These are phyloP conservation scores for Juncus effusus DNA, from an alignment of 176 grass and related monocot genomes.

Conservation along the genomic window DNA sequence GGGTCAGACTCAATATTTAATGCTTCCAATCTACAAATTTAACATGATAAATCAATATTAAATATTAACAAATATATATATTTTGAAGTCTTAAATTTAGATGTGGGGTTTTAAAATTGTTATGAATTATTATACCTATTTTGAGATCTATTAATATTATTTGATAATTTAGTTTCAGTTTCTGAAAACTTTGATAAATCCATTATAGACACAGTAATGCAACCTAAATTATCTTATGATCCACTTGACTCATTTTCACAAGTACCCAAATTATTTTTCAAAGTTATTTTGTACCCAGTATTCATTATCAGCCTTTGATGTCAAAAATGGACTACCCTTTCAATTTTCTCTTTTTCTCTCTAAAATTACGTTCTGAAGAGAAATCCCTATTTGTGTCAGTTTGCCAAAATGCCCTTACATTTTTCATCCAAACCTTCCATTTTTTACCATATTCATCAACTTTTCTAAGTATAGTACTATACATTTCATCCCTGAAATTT, in stretches of 20 bases:
- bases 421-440: slow-evolving; percentile 34
- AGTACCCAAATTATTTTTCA: slow-evolving; percentile 22
- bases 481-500: slow-evolving; percentile 64
- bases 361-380: slow-evolving; percentile 44
- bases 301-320: slow-evolving; percentile 8
- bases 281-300: slow-evolving; percentile 14
- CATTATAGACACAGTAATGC: slow-evolving; percentile 49
- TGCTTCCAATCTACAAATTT: slow-evolving; percentile 46
- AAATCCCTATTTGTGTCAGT: slow-evolving; percentile 37
- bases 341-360: slow-evolving; percentile 67
- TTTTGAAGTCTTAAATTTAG: background rate
- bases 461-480: slow-evolving; percentile 46
- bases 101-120: too few species aligned
- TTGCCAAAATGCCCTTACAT: slow-evolving; percentile 11
- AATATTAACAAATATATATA: background rate
- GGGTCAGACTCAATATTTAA: slow-evolving; percentile 47
- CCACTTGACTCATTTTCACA: slow-evolving; percentile 56
- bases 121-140: slow-evolving; percentile 36
- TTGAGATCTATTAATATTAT: slow-evolving; percentile 42
- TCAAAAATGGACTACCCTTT: slow-evolving; percentile 35
- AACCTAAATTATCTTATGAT: slow-evolving; percentile 53
- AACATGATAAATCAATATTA: background rate
- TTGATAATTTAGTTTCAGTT: slow-evolving; percentile 50
- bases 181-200: slow-evolving; percentile 62
- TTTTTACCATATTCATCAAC: slow-evolving; percentile 35